These are phyloP conservation scores for Umbelopsis sp. DNA, from an alignment of 371 early-diverging fungal species.

Conservation along the genomic window DNA sequence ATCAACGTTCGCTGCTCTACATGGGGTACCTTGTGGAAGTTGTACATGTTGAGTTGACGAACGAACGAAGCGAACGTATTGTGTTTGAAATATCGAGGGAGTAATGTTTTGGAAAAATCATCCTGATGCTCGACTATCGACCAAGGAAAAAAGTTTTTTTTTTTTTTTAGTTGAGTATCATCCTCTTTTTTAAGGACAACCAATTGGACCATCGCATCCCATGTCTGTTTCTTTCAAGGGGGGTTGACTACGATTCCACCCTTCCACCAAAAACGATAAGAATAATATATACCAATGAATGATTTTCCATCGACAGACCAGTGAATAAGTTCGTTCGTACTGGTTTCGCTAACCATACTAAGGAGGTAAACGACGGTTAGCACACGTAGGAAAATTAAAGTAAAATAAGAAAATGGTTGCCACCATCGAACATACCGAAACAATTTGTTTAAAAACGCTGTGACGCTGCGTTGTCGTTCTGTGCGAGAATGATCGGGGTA, in stretches of 20 bases:
- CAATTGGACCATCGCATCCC: too few species aligned
- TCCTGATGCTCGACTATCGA: constrained; percentile 61
- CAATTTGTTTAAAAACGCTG: constrained; percentile 87
- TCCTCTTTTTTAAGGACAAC: too few species aligned
- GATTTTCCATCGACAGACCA: constrained; percentile 80
- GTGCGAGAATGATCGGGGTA: neutral
- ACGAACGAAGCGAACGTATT: constrained; percentile 85
- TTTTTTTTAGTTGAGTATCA: neutral
- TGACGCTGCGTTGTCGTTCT: constrained; percentile 57
- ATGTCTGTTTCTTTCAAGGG: too few species aligned
- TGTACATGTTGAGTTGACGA: constrained; percentile 86
- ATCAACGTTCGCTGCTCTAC: constrained; percentile 72
- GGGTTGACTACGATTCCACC: neutral
- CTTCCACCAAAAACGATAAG: too few species aligned
- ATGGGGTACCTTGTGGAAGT: constrained; percentile 71
- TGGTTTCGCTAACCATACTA: constrained; percentile 72
- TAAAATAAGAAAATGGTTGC: too few species aligned
- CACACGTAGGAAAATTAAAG: too few species aligned
- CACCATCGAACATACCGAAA: constrained; percentile 55
- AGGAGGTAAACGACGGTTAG: neutral
- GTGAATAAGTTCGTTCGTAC: constrained; percentile 66
- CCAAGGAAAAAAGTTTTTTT: neutral
- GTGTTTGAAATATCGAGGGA: constrained; percentile 83
- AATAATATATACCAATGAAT: constrained; percentile 56
- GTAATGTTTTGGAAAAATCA: constrained; percentile 78